Percentiles rank a stretch among this genome's conserved stretches.
Evolutionary conservation across 768 basidiomycete species (phyloP).

Genomic region (Phaffia australis): DNA sequence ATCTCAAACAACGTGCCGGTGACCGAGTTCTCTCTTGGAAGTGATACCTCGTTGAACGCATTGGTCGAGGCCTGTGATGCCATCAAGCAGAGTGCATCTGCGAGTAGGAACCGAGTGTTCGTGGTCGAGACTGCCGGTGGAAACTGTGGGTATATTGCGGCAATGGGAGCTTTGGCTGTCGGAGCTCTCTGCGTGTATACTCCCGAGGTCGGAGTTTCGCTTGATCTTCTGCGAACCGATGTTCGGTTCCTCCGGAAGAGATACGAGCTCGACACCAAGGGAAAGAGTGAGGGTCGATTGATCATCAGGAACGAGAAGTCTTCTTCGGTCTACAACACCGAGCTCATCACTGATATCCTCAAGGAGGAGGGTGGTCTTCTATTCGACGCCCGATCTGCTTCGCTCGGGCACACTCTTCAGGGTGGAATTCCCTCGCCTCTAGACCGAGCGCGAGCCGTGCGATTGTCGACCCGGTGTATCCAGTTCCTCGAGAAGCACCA

Average conservation of each 20-base stretch:
- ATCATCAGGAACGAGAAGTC: slow-evolving; percentile 85
- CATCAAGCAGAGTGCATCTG: slow-evolving; percentile 96
- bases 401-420: slow-evolving; percentile 91
- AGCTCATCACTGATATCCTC: slow-evolving; percentile 83
- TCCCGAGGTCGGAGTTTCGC: slow-evolving; percentile 76
- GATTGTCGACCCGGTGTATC: slow-evolving; percentile 86
- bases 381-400: slow-evolving; percentile 91
- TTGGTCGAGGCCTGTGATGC: slow-evolving; percentile 95
- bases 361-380: slow-evolving; percentile 84
- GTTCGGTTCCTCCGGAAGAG: slow-evolving; percentile 78
- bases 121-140: slow-evolving; percentile 98
- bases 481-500: slow-evolving; percentile 72
- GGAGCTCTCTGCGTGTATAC: slow-evolving; percentile 91
- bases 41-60: slow-evolving; percentile 95
- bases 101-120: slow-evolving; percentile 90
- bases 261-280: slow-evolving; percentile 73
- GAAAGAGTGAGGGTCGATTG: slow-evolving; percentile 83
- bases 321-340: slow-evolving; percentile 80
- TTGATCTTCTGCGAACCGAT: slow-evolving; percentile 69
- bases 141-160: slow-evolving; percentile 87
- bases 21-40: slow-evolving; percentile 90
- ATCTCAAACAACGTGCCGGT: slow-evolving; percentile 97
- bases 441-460: slow-evolving; percentile 81
- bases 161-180: slow-evolving; percentile 88
- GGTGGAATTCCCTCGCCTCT: slow-evolving; percentile 91